Percentiles rank a stretch among this genome's conserved stretches.
Conservation (phyloP, 1,139 yeast genomes). For the Blastobotrys proliferans region DNA sequence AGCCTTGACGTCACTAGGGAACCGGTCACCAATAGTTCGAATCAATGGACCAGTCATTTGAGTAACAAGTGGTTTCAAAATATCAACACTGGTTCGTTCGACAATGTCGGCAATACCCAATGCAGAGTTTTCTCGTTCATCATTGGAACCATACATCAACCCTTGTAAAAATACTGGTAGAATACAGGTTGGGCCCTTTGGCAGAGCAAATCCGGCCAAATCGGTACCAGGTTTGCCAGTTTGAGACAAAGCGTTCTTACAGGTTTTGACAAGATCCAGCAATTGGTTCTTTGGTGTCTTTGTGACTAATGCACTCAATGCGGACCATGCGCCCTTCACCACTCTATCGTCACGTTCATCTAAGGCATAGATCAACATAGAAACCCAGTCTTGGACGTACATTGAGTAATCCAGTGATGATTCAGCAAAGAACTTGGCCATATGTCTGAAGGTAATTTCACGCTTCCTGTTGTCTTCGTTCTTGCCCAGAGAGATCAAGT, state of each 20-base stretch:
- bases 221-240: constrained; percentile 65
- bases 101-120: constrained; percentile 85
- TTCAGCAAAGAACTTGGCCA: constrained; percentile 65
- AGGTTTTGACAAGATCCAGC: constrained; percentile 73
- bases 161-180: constrained; percentile 94
- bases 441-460: constrained; percentile 61
- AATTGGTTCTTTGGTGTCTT: constrained; percentile 58
- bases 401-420: constrained; percentile 67
- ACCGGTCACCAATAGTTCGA: constrained; percentile 96
- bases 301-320: constrained; percentile 63
- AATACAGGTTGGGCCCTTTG: constrained; percentile 84
- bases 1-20: constrained; percentile 82
- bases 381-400: constrained; percentile 72
- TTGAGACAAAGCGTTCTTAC: constrained; percentile 64
- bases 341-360: constrained; percentile 66
- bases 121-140: constrained; percentile 83
- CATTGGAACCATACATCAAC: constrained; percentile 85
- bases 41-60: constrained; percentile 95
- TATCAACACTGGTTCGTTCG: constrained; percentile 76
- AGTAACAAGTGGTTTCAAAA: constrained; percentile 84
- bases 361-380: constrained; percentile 64
- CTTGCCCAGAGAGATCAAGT: constrained; percentile 68
- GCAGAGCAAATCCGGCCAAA: constrained; percentile 68
- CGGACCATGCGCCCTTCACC: constrained; percentile 65
- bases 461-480: constrained; percentile 69